Conservation (phyloP, 352 stramenopile genomes). For the Achlya hypogyna region DNA sequence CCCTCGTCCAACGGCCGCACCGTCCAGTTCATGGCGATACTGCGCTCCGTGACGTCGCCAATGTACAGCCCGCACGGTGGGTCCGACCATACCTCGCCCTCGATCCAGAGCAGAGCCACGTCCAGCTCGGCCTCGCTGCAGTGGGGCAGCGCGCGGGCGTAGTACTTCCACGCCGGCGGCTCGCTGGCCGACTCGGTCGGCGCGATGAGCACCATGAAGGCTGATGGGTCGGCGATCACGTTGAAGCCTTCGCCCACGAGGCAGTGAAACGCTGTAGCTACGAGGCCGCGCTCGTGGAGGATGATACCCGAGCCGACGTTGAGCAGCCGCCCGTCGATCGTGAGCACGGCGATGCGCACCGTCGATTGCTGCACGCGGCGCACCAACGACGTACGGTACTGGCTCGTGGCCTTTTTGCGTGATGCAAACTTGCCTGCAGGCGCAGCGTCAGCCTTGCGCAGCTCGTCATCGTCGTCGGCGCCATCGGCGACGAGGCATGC, state of each 20-base stretch:
- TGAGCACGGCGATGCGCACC: constrained; percentile 76
- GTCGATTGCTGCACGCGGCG: constrained; percentile 78
- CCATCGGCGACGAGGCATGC: constrained; percentile 67
- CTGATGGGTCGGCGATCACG: constrained; percentile 24
- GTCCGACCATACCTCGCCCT: constrained; percentile 79
- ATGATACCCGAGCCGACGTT: constrained; percentile 84
- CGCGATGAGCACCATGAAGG: constrained; percentile 76
- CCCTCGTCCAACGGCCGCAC: constrained; percentile 27
- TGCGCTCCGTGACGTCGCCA: constrained; percentile 79
- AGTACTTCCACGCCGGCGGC: constrained; percentile 78
- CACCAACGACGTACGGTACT: constrained; percentile 75
- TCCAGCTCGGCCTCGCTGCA: constrained; percentile 79
- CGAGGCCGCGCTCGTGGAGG: constrained; percentile 67
- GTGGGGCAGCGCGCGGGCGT: constrained; percentile 66
- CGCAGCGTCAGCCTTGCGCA: constrained; percentile 21
- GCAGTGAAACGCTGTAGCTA: constrained; percentile 71
- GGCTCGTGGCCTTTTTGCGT: constrained; percentile 74
- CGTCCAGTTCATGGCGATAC: constrained; percentile 77
- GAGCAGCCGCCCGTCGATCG: constrained; percentile 72
- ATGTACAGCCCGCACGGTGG: constrained; percentile 81
- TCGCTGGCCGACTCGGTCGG: constrained; percentile 73
- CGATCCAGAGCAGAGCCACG: constrained; percentile 71
- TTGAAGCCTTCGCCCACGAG: constrained; percentile 80
- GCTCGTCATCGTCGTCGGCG: constrained; percentile 61
- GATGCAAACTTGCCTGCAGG: constrained; percentile 70